phyloP scores from a whole-genome alignment of 768 basidiomycete genomes.

The Rubroboletus pulcherrimus region DNA sequence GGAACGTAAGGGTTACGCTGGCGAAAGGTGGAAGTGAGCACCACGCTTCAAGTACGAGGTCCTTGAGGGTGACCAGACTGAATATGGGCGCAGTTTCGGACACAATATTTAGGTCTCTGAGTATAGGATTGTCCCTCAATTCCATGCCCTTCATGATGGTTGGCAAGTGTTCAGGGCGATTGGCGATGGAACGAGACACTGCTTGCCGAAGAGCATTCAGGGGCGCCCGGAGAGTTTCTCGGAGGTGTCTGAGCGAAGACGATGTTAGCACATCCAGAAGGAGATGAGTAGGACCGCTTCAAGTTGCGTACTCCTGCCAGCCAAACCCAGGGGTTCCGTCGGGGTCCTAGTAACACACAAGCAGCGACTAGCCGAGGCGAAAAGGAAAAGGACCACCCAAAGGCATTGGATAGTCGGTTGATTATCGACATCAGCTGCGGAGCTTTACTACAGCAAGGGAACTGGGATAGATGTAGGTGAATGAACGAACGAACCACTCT shows the following conservation, averaged over 20 bases:
- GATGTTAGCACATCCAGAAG: too few relatives aligned
- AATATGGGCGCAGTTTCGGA: not conserved
- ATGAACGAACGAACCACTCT: slow-evolving; percentile 3
- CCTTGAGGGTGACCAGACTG: not conserved
- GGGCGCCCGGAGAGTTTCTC: not conserved
- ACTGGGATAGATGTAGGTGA: slow-evolving; percentile 9
- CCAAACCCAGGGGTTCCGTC: not conserved
- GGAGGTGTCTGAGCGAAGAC: not conserved
- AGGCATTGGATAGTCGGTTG: not conserved
- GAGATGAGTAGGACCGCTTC: too few relatives aligned
- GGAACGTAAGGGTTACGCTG: not conserved
- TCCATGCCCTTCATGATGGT: not conserved
- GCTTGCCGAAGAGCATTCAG: not conserved
- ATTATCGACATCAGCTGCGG: not conserved
- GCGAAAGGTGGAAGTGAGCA: not conserved
- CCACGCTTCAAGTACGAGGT: not conserved
- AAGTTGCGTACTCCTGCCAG: too few relatives aligned
- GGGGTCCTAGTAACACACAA: not conserved
- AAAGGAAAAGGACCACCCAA: not conserved
- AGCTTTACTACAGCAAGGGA: not conserved
- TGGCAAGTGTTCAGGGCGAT: not conserved
- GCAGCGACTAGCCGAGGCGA: not conserved
- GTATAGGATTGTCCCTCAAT: not conserved
- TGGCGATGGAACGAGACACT: not conserved
- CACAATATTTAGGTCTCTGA: not conserved